Conservation (phyloP, 2,329 filamentous ascomycete genomes). For the Paecilomyces sp. region DNA sequence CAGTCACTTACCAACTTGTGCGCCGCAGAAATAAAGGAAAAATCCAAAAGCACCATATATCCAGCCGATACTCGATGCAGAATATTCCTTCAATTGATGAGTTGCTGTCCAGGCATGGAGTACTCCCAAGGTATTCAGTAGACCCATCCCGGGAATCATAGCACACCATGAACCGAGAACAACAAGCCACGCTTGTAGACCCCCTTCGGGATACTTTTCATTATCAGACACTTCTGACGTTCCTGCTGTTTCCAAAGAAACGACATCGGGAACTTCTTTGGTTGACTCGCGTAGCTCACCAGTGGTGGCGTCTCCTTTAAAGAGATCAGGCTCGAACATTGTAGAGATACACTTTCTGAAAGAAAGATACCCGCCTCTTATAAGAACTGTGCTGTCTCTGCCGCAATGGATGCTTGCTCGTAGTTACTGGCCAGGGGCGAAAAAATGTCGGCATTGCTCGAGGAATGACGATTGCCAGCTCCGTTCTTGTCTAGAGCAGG, state of each 20-base stretch:
- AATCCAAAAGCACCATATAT: slow-evolving; percentile 36
- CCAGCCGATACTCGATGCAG: slow-evolving; percentile 32
- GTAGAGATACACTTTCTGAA: background rate
- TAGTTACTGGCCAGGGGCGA: background rate
- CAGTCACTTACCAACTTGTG: slow-evolving; percentile 13
- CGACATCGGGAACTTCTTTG: background rate
- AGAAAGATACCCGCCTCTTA: background rate
- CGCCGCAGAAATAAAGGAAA: slow-evolving; percentile 26
- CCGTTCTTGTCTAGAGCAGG: too few species aligned
- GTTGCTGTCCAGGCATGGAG: slow-evolving; percentile 32
- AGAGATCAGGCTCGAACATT: background rate
- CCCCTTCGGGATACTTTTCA: slow-evolving; percentile 32
- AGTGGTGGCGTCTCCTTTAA: background rate
- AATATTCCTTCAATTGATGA: slow-evolving; percentile 28
- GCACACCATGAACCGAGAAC: slow-evolving; percentile 36
- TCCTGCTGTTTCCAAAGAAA: background rate
- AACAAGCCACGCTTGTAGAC: slow-evolving; percentile 35
- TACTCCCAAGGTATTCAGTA: slow-evolving; percentile 33
- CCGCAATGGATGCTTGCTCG: background rate
- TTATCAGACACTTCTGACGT: background rate
- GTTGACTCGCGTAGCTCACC: background rate
- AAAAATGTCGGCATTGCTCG: background rate
- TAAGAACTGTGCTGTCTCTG: background rate
- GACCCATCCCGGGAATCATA: slow-evolving; percentile 34
- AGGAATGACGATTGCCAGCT: background rate